Base-by-base conservation (phyloP, 192 early-diverging fungal genomes). In the Entomortierella lignicola region DNA sequence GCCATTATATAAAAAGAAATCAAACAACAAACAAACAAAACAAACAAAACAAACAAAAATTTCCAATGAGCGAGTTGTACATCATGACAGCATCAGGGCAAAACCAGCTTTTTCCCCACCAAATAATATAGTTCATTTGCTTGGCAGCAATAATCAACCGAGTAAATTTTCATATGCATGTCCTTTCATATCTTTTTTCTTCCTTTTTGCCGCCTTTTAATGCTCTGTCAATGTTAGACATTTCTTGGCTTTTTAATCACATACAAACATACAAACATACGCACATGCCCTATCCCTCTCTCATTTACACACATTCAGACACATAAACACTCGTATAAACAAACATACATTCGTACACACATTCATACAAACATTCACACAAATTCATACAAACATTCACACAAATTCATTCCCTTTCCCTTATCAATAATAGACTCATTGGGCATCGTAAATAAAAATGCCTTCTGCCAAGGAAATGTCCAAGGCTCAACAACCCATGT, bases 401-500 rank as follows among this genome's bases (percentile, higher is more conserved):
- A 10, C 34, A n/a, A n/a, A 42, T 42, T 10, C 6, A 42, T 42
- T 51, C 50, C 50, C 18, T 17, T 17, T n/a, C 6, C 50, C 5
- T 23, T 26, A 54, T 29, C 25, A 54, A 47, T 20, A 48, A 53
- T 44, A 34, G 17, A 20, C 2, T n/a, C 5, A 23, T 6, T 41
- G 39, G 51, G 50, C 32, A 50, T 52, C 62, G 29, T 21, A n/a
- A 11, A 26, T 29, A 27, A 39, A 25, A 52, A 71, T 71, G 69
- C 69, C 69, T 23, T 55, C 69, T 44, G 59, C 69, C 51, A 71
- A 55, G 60, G 69, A 71, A 44, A 37, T 55, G 51, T 71, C 72
- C 58, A 67, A 62, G 32, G 64, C 72, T 18, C 66, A 74, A n/a
- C n/a, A n/a, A 52, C 72, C 65, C 37, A 77, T 77, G 72, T 77